Conservation (phyloP, 139 green algal species). For the Marvania coccoides region DNA sequence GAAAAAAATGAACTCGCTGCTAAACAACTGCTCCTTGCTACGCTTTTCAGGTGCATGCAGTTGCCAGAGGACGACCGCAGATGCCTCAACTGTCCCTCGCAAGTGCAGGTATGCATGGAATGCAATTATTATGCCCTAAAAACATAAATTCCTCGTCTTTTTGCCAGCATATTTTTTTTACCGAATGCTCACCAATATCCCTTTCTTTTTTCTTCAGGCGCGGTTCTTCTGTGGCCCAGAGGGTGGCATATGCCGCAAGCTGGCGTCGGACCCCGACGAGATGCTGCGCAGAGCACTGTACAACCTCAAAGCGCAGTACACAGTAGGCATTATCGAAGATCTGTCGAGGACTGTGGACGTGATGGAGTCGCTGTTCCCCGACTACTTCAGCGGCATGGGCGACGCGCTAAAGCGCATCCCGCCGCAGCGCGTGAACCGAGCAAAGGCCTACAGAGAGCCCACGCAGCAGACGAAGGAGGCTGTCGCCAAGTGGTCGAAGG, state of each 20-base stretch:
- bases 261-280: neutral
- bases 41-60: too few species aligned
- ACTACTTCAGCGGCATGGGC: neutral
- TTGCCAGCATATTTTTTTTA: too few species aligned
- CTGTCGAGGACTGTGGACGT: neutral
- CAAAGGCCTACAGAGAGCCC: neutral
- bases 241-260: neutral
- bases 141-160: too few species aligned
- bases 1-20: too few species aligned
- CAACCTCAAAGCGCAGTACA: neutral
- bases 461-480: neutral
- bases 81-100: too few species aligned
- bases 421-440: neutral
- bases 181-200: too few species aligned
- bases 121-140: too few species aligned
- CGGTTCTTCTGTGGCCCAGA: constrained; percentile 2
- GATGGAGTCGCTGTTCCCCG: constrained; percentile 1
- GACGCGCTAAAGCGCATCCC: neutral
- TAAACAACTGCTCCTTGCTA: too few species aligned
- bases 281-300: neutral
- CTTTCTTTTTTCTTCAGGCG: too few species aligned
- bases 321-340: neutral
- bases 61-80: too few species aligned
- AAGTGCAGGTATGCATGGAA: too few species aligned
- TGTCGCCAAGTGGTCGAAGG: neutral